Evolutionary conservation across 192 early-diverging fungal species (phyloP), one percentile per base, ranked within the genome.

Genomic region (Coemansia sp.): DNA sequence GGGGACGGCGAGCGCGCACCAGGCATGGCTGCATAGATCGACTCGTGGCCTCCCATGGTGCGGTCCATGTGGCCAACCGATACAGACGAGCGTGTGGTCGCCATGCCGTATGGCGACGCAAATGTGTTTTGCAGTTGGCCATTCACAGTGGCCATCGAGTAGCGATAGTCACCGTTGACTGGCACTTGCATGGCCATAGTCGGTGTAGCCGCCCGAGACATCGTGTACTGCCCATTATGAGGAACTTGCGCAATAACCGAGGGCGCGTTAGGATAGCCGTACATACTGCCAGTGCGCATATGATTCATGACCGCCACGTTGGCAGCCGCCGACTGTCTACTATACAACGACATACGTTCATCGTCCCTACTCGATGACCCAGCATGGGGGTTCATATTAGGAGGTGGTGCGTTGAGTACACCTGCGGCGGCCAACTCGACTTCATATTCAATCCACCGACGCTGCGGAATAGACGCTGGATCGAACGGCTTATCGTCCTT

Each of bases 381-480:
- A 10, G 72, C 78, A 34, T 74, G 66, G 11, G 66, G 69, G 49
- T 80, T 80, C 78, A 80, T 80, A 58, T 80, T 80, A 31, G 78
- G 78, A 43, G 78, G 78, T 16, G 78, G 78, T 1, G 78, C 78
- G 58, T 80, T 74, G 9, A 80, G 73, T n/a, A 80, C 72, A 24
- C 78, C 78, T 3, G 72, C 72, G 0, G 62, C 85, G 83, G 87
- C 87, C 67, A 91, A 71, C 68, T 90, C 93, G 66, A 88, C 90
- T 81, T 98, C 96, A 66, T 92, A 95, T 27, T 93, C 92, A 38
- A 87, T 83, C 95, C 95, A 98, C 73, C 90, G 89, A 73, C 92
- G 93, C 68, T 90, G 81, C 8, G 94, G 93, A 70, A 98, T 95
- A 65, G 87, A 88, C 72, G 87, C 88, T n/a, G 94, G 94, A 71